phyloP scores from a whole-genome alignment of 768 basidiomycete genomes.

The Coprinopsis strossmayeri region DNA sequence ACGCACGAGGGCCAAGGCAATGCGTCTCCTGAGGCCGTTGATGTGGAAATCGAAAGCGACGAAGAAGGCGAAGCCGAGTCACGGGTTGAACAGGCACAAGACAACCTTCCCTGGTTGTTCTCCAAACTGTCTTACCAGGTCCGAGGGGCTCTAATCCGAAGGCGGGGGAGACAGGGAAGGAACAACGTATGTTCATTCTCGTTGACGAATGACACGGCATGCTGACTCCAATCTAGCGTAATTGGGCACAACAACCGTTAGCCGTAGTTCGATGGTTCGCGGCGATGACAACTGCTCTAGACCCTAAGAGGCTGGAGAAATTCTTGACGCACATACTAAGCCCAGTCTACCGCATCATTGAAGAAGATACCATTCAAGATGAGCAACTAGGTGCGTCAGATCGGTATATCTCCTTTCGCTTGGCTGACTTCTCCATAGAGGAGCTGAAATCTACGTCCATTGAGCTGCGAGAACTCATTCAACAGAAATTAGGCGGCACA shows the following conservation, averaged over 20 bases:
- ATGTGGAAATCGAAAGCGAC: constrained; percentile 18
- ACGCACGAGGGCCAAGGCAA: no score
- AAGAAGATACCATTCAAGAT: constrained; percentile 82
- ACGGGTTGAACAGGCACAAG: constrained; percentile 17
- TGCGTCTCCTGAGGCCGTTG: constrained; percentile 23
- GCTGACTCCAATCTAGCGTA: constrained; percentile 37
- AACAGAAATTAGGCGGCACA: constrained; percentile 81
- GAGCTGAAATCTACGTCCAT: constrained; percentile 75
- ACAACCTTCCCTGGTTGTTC: constrained; percentile 84
- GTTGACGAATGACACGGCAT: background rate
- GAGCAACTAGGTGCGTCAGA: constrained; percentile 60
- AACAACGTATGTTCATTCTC: constrained; percentile 32
- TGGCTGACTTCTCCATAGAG: constrained; percentile 37
- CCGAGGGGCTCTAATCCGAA: constrained; percentile 65
- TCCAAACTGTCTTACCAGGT: constrained; percentile 89
- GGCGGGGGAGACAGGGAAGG: constrained; percentile 44
- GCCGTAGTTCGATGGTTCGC: constrained; percentile 90
- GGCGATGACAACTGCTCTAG: constrained; percentile 76
- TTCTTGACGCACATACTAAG: constrained; percentile 83
- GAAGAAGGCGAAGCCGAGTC: constrained; percentile 16
- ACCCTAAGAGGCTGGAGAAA: constrained; percentile 44
- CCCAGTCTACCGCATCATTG: constrained; percentile 80
- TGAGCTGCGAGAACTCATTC: constrained; percentile 85
- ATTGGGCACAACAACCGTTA: constrained; percentile 79
- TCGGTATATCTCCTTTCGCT: background rate